Conservation (phyloP, 306 rosid species). For the Trichosanthes truncata region DNA sequence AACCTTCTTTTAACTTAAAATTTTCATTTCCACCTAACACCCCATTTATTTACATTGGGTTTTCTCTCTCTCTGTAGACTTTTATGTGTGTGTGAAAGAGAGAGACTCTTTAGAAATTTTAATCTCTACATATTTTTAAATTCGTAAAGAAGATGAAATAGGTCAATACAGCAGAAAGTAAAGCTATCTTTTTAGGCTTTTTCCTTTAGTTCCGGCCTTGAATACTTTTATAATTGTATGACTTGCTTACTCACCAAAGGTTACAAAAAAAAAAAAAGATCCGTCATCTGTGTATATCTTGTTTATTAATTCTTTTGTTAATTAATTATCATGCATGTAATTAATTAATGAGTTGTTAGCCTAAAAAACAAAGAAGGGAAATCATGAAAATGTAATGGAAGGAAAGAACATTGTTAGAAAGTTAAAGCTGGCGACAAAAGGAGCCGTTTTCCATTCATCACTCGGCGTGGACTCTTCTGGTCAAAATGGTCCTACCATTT, state of each 20-base stretch:
- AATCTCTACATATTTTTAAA: neutral
- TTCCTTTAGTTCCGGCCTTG: neutral
- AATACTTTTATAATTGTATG: neutral
- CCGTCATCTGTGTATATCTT: no score
- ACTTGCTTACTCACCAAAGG: neutral
- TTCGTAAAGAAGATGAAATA: neutral
- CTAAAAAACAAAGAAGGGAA: no score
- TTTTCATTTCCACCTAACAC: neutral
- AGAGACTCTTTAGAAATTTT: neutral
- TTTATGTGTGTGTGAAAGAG: neutral
- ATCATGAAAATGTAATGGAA: neutral
- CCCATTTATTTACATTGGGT: neutral
- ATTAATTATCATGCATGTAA: neutral
- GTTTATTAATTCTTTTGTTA: neutral
- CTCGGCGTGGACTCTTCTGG: neutral
- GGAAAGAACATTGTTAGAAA: neutral
- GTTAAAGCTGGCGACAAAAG: neutral
- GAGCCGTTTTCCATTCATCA: neutral
- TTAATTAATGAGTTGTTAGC: neutral
- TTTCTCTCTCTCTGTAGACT: neutral
- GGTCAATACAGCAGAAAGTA: slow-evolving; percentile 5
- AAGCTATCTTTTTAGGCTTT: neutral
- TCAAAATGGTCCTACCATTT: neutral
- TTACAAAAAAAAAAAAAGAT: no score
- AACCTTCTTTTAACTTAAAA: neutral